These are phyloP conservation scores for Polygonum maritimum DNA, from an alignment of 148 eudicot species.

Conservation along the genomic window DNA sequence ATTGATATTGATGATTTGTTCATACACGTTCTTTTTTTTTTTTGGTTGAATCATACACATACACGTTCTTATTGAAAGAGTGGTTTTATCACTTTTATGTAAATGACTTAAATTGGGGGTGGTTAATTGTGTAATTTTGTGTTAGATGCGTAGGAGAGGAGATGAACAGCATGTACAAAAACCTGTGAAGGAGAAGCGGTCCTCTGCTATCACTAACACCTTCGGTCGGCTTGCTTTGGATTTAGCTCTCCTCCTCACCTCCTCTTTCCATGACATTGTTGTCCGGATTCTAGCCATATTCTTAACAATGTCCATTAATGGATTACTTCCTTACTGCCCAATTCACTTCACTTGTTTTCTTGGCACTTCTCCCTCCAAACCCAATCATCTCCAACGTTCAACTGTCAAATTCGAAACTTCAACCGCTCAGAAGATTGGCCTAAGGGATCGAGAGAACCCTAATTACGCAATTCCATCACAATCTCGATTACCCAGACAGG, in stretches of 20 bases:
- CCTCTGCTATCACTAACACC: background rate
- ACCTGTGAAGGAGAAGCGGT: slow-evolving; percentile 2
- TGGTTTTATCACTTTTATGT: too few relatives aligned
- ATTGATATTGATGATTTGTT: too few relatives aligned
- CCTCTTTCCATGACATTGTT: background rate
- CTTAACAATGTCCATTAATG: background rate
- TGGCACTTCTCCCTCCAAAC: slow-evolving; percentile 2
- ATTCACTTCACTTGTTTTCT: slow-evolving; percentile 10
- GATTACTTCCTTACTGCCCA: background rate
- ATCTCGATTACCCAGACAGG: background rate
- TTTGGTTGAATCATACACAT: too few relatives aligned
- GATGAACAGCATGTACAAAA: background rate
- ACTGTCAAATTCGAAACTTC: background rate
- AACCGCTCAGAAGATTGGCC: background rate
- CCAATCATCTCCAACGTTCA: background rate
- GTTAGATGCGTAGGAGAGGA: too few relatives aligned
- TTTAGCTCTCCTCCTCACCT: background rate
- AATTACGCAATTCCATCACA: background rate
- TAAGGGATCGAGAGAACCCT: slow-evolving; percentile 3
- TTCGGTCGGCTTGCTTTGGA: background rate
- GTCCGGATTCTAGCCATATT: slow-evolving; percentile 1
- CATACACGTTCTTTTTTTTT: too few relatives aligned
- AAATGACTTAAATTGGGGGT: background rate
- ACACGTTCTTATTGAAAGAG: background rate
- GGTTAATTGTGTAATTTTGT: too few relatives aligned